Evolutionary conservation across 164 flowering plant genomes (phyloP).

Genomic region (Tinospora cordifolia): DNA sequence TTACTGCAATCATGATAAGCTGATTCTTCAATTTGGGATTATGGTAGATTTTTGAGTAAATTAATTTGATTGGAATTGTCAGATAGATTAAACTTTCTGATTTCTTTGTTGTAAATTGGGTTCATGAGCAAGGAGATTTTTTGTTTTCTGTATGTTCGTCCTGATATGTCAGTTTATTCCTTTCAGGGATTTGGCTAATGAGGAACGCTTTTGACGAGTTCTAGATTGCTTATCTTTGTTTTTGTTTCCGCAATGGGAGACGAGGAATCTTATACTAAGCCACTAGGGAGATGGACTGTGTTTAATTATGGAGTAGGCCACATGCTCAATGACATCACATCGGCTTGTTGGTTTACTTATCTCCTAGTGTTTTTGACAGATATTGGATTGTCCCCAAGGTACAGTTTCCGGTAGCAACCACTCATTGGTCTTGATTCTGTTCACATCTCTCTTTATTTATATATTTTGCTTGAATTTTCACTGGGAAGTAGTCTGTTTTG

Average conservation of each 20-base stretch:
- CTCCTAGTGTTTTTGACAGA: conserved; percentile 79
- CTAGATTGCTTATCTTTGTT: conserved; percentile 5
- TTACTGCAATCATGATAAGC: neutral
- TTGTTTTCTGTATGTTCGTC: neutral
- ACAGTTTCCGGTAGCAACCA: conserved; percentile 1
- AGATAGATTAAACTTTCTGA: neutral
- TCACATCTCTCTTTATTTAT: neutral
- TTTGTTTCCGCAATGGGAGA: conserved; percentile 33
- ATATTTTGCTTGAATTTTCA: neutral
- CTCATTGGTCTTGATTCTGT: neutral
- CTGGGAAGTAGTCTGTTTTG: neutral
- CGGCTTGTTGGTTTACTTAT: conserved; percentile 96
- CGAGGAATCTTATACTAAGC: conserved; percentile 37
- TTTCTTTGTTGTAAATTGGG: neutral
- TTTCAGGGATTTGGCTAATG: conserved; percentile 1
- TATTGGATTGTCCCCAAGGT: conserved; percentile 81
- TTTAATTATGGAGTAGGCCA: conserved; percentile 83
- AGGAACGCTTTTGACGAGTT: neutral
- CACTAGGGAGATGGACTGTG: conserved; percentile 56
- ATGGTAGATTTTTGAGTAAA: neutral
- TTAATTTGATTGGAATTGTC: neutral
- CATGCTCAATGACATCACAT: conserved; percentile 95
- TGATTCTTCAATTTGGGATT: neutral
- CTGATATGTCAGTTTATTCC: neutral
- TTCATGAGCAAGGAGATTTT: neutral